Conservation (phyloP, 2,329 filamentous ascomycete species). For the Purpureocillium lavendulum region DNA sequence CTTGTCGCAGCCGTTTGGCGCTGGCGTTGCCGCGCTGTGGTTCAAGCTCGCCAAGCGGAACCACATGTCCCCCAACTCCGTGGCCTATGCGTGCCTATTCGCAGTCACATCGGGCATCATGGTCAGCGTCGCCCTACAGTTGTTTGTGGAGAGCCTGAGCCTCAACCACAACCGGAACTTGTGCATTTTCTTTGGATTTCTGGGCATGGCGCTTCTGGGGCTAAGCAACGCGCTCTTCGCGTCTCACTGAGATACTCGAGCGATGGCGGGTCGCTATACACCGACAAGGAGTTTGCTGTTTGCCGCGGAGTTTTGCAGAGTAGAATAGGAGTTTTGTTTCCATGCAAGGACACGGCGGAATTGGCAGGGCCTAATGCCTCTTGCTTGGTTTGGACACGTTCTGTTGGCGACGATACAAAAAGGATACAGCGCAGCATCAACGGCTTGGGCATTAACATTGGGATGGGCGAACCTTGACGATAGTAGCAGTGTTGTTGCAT, state of each 20-base stretch:
- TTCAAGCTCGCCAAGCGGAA: slow-evolving; percentile 59
- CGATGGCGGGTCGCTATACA: neutral
- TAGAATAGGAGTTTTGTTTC: no score
- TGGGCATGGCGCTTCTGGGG: slow-evolving; percentile 82
- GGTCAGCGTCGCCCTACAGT: slow-evolving; percentile 82
- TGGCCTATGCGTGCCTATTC: slow-evolving; percentile 75
- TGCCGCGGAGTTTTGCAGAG: neutral
- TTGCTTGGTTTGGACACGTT: no score
- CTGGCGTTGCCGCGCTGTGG: slow-evolving; percentile 76
- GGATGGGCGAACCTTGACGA: no score
- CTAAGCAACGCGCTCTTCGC: slow-evolving; percentile 79
- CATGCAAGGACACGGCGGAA: no score
- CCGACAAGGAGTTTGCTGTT: neutral
- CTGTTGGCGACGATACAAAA: no score
- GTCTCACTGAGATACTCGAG: slow-evolving; percentile 22
- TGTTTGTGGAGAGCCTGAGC: slow-evolving; percentile 79
- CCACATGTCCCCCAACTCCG: slow-evolving; percentile 40
- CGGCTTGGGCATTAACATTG: no score
- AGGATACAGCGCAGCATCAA: no score
- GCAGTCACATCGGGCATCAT: slow-evolving; percentile 88
- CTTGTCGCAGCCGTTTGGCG: slow-evolving; percentile 78
- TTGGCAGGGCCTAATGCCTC: no score
- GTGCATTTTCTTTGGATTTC: slow-evolving; percentile 72
- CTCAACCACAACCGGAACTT: slow-evolving; percentile 71
- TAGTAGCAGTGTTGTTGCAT: no score